Evolutionary conservation across 2,329 filamentous ascomycete species (phyloP), one percentile per base, ranked within the genome.

Genomic region (Ceratocystis papillata): DNA sequence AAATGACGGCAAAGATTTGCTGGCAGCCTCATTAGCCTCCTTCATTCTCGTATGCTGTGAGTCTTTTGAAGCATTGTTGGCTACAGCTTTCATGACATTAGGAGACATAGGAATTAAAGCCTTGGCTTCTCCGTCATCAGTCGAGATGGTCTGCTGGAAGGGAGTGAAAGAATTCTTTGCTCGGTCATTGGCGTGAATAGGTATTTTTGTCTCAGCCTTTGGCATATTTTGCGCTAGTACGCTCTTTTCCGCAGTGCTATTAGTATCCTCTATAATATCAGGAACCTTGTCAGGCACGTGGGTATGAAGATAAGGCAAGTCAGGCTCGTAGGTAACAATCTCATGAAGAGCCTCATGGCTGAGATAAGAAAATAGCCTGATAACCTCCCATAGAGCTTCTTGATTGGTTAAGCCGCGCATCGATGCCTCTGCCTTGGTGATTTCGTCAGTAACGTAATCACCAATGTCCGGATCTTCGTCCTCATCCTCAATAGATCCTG

Each of bases 381-480:
- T 74, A 1, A 79, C 76, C 55, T 77, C 74, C 17, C 76, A 74
- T 57, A 77, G 71, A 68, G 79, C 66, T 68, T 72, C 68, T 67
- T 78, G 70, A 67, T 75, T 70, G 66, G 76, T 70, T 5, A 83
- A 72, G 62, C 78, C 79, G 67, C 76, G 76, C 37, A 85, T 70
- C 65, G 81, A 77, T 0, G 74, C 74, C 68, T 83, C 79, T 1
- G 78, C 77, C 70, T 83, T 80, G 53, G 75, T 72, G 46, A 84
- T 83, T 69, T 83, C 76, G 64, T 76, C 75, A 64, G 79, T 77
- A 64, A 85, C 83, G 67, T 81, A 81, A 63, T 82, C 80, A 20
- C 79, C 81, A 75, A 84, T 80, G 57, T 82, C 80, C 61, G 84
- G 82, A 66, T 85, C 82, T 55, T 84, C 68, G 63, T 79, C 69